Evolutionary conservation across 2,329 filamentous ascomycete species (phyloP), one percentile per base, ranked within the genome.

Genomic region (Diaporthe destruens): DNA sequence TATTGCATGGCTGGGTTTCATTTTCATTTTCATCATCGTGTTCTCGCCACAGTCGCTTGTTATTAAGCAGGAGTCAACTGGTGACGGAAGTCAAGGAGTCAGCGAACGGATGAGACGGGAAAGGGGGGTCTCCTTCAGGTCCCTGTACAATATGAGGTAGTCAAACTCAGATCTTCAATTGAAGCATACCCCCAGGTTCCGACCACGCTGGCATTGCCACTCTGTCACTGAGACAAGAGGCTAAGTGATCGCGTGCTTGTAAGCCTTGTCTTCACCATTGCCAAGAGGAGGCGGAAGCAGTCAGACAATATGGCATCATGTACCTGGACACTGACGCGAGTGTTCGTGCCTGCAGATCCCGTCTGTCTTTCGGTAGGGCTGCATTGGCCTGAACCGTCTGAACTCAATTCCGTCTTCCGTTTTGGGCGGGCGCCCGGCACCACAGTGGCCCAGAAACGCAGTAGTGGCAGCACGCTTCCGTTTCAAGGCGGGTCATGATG

Each of bases 281-380:
- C 54, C 67, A 69, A 51, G 67, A 2, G 42, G 25, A 12, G 39
- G 34, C 32, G 23, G 25, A 36, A 47, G 20, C 39, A 16, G n/a
- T n/a, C n/a, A n/a, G n/a, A n/a, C n/a, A n/a, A n/a, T 8, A 44
- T 74, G 32, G 57, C 72, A 55, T 42, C 42, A 67, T 23, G 59
- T 55, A 65, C 44, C 69, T 55, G 23, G 65, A 23, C 44, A 66
- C 42, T 66, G 65, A 70, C 70, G 72, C 69, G 69, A 70, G 72
- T 16, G 53, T n/a, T 56, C 36, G 72, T 53, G 39, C 65, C 70
- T 72, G 72, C 44, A 51, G 69, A 54, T 63, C 61, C 65, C 51
- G 18, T 55, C 51, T 53, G 47, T 32, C 32, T 66, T 47, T 23
- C 49, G 32, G 56, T 70, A 74, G 56, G 72, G 72, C 72, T 74